These are phyloP conservation scores for Pogostemon cablin DNA, from an alignment of 257 asterid genomes.

Conservation along the genomic window DNA sequence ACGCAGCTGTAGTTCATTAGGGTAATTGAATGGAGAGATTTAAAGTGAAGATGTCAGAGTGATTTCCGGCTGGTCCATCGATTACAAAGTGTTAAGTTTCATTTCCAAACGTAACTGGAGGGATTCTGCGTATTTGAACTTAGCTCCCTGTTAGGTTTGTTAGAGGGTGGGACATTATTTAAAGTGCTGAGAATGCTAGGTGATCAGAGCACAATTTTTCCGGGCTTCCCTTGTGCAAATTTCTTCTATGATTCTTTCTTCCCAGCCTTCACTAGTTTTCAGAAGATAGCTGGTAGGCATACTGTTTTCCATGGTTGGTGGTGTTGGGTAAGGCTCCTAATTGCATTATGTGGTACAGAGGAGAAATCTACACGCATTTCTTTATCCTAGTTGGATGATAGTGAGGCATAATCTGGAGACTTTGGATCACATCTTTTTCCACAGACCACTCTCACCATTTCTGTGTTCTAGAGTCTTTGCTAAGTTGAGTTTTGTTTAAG, in stretches of 20 bases:
- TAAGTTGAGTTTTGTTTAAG: neutral
- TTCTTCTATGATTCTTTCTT: neutral
- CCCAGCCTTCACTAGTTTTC: neutral
- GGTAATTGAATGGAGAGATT: neutral
- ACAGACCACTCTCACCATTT: neutral
- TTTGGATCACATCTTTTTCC: neutral
- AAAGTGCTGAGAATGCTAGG: neutral
- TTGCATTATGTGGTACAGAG: neutral
- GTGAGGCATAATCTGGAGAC: neutral
- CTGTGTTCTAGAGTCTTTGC: neutral
- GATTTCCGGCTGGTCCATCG: neutral
- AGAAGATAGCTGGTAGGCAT: neutral
- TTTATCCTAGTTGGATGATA: neutral
- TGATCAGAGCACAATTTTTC: neutral
- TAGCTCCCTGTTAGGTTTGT: neutral
- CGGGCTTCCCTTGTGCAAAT: neutral
- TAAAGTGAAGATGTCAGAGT: neutral
- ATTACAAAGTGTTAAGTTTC: neutral
- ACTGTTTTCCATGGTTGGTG: neutral
- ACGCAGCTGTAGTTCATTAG: constrained; percentile 1
- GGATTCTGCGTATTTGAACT: neutral
- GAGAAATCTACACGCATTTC: neutral
- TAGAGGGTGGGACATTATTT: neutral
- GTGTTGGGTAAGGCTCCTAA: neutral
- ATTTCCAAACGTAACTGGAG: neutral